Evolutionary conservation across 106 monocot species (phyloP).

Genomic region (Dioscorea zingiberensis): DNA sequence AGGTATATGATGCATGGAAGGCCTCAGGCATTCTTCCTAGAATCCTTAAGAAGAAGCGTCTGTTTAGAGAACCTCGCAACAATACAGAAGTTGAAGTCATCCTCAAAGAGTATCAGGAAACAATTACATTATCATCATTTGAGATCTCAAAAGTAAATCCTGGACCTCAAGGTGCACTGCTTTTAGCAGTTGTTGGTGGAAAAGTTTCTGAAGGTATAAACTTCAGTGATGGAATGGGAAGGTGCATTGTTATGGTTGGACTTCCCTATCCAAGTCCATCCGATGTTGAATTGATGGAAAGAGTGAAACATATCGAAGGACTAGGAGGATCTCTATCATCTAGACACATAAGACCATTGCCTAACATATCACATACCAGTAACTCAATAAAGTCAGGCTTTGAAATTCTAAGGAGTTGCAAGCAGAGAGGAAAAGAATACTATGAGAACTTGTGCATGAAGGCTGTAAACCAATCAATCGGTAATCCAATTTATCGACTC

Average conservation of each 20-base stretch:
- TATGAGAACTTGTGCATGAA: slow-evolving; percentile 99
- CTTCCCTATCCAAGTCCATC: slow-evolving; percentile 91
- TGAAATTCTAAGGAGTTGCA: slow-evolving; percentile 71
- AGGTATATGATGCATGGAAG: slow-evolving; percentile 77
- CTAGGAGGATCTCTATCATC: slow-evolving; percentile 24
- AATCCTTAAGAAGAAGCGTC: slow-evolving; percentile 70
- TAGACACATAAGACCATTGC: slow-evolving; percentile 6
- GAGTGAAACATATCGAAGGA: slow-evolving; percentile 81
- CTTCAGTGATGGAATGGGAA: slow-evolving; percentile 93
- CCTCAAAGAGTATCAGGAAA: slow-evolving; percentile 69
- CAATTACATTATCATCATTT: slow-evolving; percentile 26
- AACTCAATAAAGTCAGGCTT: slow-evolving; percentile 45
- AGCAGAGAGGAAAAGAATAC: slow-evolving; percentile 77
- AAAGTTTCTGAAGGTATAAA: slow-evolving; percentile 98
- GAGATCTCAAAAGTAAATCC: slow-evolving; percentile 9
- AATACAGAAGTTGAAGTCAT: slow-evolving; percentile 53
- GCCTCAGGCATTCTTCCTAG: slow-evolving; percentile 62
- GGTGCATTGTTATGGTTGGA: slow-evolving; percentile 93
- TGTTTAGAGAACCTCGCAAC: slow-evolving; percentile 87
- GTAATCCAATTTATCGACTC: slow-evolving; percentile 19
- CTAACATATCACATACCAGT: slow-evolving; percentile 9
- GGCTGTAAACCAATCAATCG: slow-evolving; percentile 94
- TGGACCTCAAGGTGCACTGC: slow-evolving; percentile 58
- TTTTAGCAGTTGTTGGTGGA: slow-evolving; percentile 91
- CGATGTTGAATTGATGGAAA: slow-evolving; percentile 86